A percentile compares a stretch with the other conserved stretches of the same genome.
phyloP scores from a whole-genome alignment of 805 yeast species.

The Metschnikowia reukaufii region DNA sequence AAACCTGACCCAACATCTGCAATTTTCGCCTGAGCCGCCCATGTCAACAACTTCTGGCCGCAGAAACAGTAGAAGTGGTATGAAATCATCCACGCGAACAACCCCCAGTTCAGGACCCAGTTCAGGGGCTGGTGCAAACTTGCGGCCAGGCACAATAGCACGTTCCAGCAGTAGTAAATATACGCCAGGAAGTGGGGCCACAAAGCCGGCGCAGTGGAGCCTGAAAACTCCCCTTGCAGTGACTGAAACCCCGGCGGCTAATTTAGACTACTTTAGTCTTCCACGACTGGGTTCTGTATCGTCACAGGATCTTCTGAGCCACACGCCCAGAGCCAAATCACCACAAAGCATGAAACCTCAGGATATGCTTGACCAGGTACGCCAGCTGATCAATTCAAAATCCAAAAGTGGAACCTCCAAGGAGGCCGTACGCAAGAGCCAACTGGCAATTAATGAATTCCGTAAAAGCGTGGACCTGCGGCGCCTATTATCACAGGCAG shows the following conservation, averaged over 20 bases:
- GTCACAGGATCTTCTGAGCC: background rate
- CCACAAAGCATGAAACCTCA: slow-evolving; percentile 22
- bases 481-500: slow-evolving; percentile 23
- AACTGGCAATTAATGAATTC: slow-evolving; percentile 29
- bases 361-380: slow-evolving; percentile 33
- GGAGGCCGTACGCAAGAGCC: slow-evolving; percentile 22
- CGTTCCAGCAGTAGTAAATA: background rate
- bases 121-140: background rate
- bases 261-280: slow-evolving; percentile 9
- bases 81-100: background rate
- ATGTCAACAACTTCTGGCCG: background rate
- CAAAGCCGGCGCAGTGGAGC: background rate
- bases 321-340: slow-evolving; percentile 9
- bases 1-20: background rate
- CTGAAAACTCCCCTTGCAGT: background rate
- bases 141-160: background rate
- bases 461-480: slow-evolving; percentile 40
- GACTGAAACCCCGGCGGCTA: too few relatives aligned
- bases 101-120: background rate
- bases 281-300: slow-evolving; percentile 1
- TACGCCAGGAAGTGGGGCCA: background rate
- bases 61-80: background rate
- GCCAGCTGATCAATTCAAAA: slow-evolving; percentile 33
- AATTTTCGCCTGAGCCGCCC: background rate
- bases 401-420: slow-evolving; percentile 19